A percentile compares a stretch with the other conserved stretches of the same genome.
Evolutionary conservation across 495 filamentous ascomycete species (phyloP).

Genomic region (Penicillium macrosclerotiorum): DNA sequence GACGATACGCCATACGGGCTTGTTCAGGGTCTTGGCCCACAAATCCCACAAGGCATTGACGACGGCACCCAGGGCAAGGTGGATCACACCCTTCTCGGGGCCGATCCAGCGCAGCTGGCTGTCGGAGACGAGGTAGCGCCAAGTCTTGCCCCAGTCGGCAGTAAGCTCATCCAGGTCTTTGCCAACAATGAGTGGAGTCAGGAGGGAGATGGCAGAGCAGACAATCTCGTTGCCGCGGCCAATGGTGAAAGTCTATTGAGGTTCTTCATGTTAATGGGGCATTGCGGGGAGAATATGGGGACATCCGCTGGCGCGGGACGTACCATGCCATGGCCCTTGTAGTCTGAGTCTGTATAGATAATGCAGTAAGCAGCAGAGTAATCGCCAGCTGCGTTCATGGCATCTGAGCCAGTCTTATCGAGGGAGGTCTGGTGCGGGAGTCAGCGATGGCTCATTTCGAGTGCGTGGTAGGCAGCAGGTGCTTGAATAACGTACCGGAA

Average conservation of each 20-base stretch:
- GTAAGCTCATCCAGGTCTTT: constrained; percentile 74
- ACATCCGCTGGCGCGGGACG: constrained; percentile 1
- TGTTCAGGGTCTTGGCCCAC: constrained; percentile 81
- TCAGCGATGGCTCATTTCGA: constrained; percentile 2
- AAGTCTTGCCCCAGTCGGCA: constrained; percentile 81
- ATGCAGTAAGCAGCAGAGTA: constrained; percentile 94
- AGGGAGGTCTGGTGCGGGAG: constrained; percentile 67
- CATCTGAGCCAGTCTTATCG: constrained; percentile 92
- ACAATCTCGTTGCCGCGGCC: constrained; percentile 95
- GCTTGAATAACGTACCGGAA: constrained; percentile 59
- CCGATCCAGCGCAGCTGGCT: constrained; percentile 92
- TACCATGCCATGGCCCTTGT: constrained; percentile 87
- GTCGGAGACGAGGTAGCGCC: constrained; percentile 88
- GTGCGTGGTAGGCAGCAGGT: not conserved
- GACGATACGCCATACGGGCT: constrained; percentile 89
- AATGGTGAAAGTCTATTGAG: constrained; percentile 85
- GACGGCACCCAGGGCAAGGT: constrained; percentile 85
- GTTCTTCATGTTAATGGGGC: not conserved
- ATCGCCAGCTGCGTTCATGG: constrained; percentile 94
- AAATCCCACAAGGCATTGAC: constrained; percentile 96
- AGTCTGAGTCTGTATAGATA: constrained; percentile 71
- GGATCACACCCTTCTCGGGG: constrained; percentile 92
- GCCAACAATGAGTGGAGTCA: constrained; percentile 69
- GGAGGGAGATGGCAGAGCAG: constrained; percentile 74
- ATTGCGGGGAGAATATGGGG: not conserved